phyloP scores from a whole-genome alignment of 1,284 basidiomycete genomes.

The Papiliotrema terrestris region DNA sequence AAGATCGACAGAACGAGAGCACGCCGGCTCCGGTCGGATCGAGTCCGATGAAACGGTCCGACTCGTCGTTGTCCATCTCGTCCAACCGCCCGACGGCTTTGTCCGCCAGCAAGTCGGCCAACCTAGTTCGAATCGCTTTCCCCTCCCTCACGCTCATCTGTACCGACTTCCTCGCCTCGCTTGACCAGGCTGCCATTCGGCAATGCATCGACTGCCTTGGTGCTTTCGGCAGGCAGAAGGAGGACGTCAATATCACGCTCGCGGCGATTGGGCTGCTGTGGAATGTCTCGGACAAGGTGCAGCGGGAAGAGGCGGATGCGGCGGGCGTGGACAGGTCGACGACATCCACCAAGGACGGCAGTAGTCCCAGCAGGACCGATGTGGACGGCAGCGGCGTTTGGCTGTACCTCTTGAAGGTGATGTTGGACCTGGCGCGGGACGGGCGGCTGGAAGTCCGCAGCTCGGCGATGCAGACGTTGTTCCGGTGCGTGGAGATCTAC shows the following conservation, averaged over 20 bases:
- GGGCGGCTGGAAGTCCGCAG: constrained; percentile 80
- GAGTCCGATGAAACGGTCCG: constrained; percentile 3
- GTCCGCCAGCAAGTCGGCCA: constrained; percentile 33
- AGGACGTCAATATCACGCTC: constrained; percentile 91
- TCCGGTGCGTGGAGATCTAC: constrained; percentile 89
- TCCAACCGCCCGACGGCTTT: constrained; percentile 13
- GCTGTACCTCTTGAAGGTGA: constrained; percentile 83
- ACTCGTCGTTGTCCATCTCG: constrained; percentile 12
- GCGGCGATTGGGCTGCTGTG: constrained; percentile 86
- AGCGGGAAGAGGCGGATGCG: constrained; percentile 36
- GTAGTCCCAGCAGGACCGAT: too few species aligned
- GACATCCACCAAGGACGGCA: too few species aligned
- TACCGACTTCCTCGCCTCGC: constrained; percentile 74
- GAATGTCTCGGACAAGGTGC: constrained; percentile 90
- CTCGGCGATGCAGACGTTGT: constrained; percentile 91
- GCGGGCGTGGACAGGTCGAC: constrained; percentile 66
- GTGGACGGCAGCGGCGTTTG: constrained; percentile 50
- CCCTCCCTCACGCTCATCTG: constrained; percentile 91
- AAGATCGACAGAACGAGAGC: constrained; percentile 7
- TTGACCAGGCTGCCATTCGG: constrained; percentile 74
- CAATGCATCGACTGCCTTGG: constrained; percentile 86
- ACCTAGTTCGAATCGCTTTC: constrained; percentile 67
- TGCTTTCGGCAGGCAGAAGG: constrained; percentile 79
- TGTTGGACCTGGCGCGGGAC: constrained; percentile 79
- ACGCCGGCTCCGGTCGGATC: not conserved